Conservation (phyloP, 225 moss, liverwort and hornwort genomes). For the Straminergon stramineum region DNA sequence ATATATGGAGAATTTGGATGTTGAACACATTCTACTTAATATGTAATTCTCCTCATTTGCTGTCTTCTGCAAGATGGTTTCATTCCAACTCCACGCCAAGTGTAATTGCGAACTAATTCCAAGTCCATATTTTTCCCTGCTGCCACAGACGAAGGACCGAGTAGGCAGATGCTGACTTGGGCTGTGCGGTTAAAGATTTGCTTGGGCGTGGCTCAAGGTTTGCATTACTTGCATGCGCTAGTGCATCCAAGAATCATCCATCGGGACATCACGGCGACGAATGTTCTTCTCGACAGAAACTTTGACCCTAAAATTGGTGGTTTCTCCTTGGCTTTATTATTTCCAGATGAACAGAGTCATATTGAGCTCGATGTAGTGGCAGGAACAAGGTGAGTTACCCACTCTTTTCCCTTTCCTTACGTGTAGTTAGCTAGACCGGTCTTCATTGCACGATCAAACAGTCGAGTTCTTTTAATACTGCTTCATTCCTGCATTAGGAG, state of each 20-base stretch:
- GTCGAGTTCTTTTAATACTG: not conserved
- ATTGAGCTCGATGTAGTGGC: too few species aligned
- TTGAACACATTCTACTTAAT: not conserved
- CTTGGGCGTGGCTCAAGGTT: not conserved
- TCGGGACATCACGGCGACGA: not conserved
- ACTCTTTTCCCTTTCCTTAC: not conserved
- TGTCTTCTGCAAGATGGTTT: not conserved
- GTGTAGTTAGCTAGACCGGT: not conserved
- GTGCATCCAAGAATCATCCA: not conserved
- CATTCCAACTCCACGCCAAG: not conserved
- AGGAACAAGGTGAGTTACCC: too few species aligned
- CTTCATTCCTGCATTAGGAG: not conserved
- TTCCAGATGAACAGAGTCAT: not conserved
- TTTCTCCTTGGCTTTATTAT: not conserved
- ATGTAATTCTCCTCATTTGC: not conserved
- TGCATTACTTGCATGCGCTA: not conserved
- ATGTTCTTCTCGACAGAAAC: not conserved
- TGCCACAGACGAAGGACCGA: not conserved
- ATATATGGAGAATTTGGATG: not conserved
- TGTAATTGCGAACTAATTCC: not conserved
- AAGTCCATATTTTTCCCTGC: not conserved
- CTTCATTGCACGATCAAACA: not conserved
- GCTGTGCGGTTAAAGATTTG: not conserved
- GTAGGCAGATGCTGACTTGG: not conserved
- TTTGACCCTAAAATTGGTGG: not conserved